Base-by-base conservation (phyloP, 805 yeast species). In the Candida ponderosae region DNA sequence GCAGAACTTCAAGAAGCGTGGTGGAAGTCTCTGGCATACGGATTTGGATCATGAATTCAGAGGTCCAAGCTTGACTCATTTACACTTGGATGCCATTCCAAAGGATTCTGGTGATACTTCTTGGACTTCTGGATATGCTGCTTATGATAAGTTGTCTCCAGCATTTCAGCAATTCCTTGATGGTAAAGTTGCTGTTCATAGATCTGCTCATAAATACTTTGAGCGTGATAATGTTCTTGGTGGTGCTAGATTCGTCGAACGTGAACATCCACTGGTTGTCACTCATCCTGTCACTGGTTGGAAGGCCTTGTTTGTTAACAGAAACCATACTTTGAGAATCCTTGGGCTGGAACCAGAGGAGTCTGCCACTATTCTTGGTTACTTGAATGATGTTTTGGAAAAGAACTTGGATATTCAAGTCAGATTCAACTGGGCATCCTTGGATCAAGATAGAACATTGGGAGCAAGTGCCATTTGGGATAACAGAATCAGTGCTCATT, bases 271-370 rank as follows among this genome's bases (percentile, higher is more conserved):
- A 1, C 42, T 76, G 18, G 65, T 76, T 31, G 66, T 79, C 54
- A 74, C 80, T 23, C 76, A 77, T 46, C 81, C 82, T 9, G 77
- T 68, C 9, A 76, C 81, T 32, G 79, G 79, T 20, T 70, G 77
- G 79, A 76, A 76, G 56, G 58, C 75, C 2, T 56, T 75, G 44
- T 74, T 61, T 42, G 74, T 72, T 32, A 73, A 72, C 56, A 62
- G 74, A 37, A 53, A 60, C 6, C 63, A 63, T 65, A 70, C 76
- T 13, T 56, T 47, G 26, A 60, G 71, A 42, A 74, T 74, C 40
- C 63, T 68, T 14, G 79, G 76, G 4, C 60, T 74, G 30, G 65
- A 67, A 35, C 66, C 68, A 18, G 70, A 55, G 36, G 80, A 74
- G 55, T 62, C 70, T 14, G 64, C 63, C 23, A 40, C 64, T 6